Evolutionary conservation across 2,329 filamentous ascomycete species (phyloP), one percentile per base, ranked within the genome.

Genomic region (Trichothecium sympodiale): DNA sequence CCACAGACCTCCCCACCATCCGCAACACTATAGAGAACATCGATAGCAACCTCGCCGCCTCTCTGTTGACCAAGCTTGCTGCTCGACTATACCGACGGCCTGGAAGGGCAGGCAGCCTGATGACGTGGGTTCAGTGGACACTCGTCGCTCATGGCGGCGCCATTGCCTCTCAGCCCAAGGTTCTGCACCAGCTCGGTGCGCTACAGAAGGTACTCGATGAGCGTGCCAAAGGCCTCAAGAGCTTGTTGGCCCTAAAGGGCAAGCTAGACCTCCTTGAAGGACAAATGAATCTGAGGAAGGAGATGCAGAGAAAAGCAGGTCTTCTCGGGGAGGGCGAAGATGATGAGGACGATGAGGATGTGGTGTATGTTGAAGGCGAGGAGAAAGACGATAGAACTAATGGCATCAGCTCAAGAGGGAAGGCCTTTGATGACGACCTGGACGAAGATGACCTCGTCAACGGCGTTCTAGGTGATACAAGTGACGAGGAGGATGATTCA

Each of bases 41-140:
- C 40, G 86, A 94, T 48, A 94, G 87, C 18, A 72, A 78, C 3
- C 76, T 95, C 17, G 88, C 91, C 6, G 80, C 78, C 26, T 71
- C 65, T 7, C 71, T 98, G 8, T 74, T 98, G 38, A 77, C 79
- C 50, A 87, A 85, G 57, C 73, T 98, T 35, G 85, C 91, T 8
- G 83, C 93, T 47, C 75, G 88, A 40, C 74, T 98, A 54, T 81
- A 94, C 59, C 76, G 82, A 45, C 77, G 86, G 31, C 91, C 91
- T 1, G 91, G 89, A 4, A 77, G 91, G 37, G 89, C 91, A 12
- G 87, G 88, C 35, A 84, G 80, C 52, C 74, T 98, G 23, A 88
- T 95, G 72, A 76, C 83, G 13, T 98, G 91, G 88, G 83, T 96
- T 30, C 88, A 95, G 60, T 94, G 87, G 85, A 89, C 86, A 2